phyloP scores from a whole-genome alignment of 2,329 filamentous ascomycete species.

The Fusarium cyanostomum region DNA sequence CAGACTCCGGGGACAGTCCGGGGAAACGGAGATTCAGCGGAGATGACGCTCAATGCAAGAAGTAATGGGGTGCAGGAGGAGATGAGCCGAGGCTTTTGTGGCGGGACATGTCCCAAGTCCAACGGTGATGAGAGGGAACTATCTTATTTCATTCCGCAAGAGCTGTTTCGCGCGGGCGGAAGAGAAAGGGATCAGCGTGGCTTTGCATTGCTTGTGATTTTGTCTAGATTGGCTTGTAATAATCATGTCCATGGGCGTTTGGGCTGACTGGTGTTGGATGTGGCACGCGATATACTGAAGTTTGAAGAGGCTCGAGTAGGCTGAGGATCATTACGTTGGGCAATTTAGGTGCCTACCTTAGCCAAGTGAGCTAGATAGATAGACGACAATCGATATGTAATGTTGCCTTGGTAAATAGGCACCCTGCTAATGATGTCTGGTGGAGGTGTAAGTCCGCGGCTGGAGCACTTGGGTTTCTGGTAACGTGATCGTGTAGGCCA shows the following conservation, averaged over 20 bases:
- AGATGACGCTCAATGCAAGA: slow-evolving; percentile 8
- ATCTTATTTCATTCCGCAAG: slow-evolving; percentile 6
- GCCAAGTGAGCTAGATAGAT: slow-evolving; percentile 9
- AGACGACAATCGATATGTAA: not conserved
- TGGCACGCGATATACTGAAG: slow-evolving; percentile 4
- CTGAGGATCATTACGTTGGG: slow-evolving; percentile 5
- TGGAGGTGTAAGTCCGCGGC: not conserved
- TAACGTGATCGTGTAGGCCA: not conserved
- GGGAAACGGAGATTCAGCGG: slow-evolving; percentile 15
- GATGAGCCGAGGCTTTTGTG: slow-evolving; percentile 23
- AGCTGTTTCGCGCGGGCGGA: slow-evolving; percentile 26
- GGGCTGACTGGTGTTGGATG: slow-evolving; percentile 31
- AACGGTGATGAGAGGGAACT: slow-evolving; percentile 3
- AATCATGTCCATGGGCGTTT: slow-evolving; percentile 41
- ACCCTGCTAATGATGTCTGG: slow-evolving; percentile 7
- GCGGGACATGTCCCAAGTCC: slow-evolving; percentile 1
- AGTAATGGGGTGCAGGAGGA: slow-evolving; percentile 13
- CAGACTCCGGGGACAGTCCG: slow-evolving; percentile 8
- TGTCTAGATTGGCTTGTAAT: slow-evolving; percentile 36
- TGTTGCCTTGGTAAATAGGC: slow-evolving; percentile 19
- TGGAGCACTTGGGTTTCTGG: not conserved
- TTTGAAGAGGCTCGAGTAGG: not conserved
- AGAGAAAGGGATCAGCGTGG: slow-evolving; percentile 17
- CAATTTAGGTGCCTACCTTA: slow-evolving; percentile 7
- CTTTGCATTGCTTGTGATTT: slow-evolving; percentile 23